Evolutionary conservation across 345 rosid genomes (phyloP).

Genomic region (Citrus trifoliata): DNA sequence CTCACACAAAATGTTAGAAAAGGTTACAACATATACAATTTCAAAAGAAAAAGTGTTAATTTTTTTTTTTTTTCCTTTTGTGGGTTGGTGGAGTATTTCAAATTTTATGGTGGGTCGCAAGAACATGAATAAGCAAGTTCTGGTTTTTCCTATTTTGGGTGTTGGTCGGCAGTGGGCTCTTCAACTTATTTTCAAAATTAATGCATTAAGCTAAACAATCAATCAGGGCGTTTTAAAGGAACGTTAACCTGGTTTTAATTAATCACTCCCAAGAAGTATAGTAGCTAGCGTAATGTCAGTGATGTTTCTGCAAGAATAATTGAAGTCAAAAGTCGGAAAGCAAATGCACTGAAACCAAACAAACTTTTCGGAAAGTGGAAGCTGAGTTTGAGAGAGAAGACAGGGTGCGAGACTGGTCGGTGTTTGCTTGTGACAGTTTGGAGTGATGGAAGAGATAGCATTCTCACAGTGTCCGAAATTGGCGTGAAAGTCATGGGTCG

Average conservation of each 20-base stretch:
- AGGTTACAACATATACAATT: neutral
- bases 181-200: neutral
- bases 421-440: neutral
- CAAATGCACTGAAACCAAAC: neutral
- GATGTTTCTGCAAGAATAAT: neutral
- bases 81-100: neutral
- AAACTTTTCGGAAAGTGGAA: conserved; percentile 3
- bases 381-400: neutral
- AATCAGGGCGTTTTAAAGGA: neutral
- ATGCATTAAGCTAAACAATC: neutral
- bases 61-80: too few relatives aligned
- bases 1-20: neutral
- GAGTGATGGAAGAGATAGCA: neutral
- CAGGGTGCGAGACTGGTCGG: conserved; percentile 3
- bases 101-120: neutral
- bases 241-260: neutral
- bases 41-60: neutral
- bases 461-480: conserved; percentile 1
- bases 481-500: neutral
- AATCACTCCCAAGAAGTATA: neutral
- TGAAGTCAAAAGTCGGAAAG: conserved; percentile 11
- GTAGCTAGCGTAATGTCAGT: too few relatives aligned
- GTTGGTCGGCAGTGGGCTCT: neutral
- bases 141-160: neutral
- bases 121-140: neutral